Conservation (phyloP, 2,329 filamentous ascomycete genomes). For the Chaetomiaceae sp. region DNA sequence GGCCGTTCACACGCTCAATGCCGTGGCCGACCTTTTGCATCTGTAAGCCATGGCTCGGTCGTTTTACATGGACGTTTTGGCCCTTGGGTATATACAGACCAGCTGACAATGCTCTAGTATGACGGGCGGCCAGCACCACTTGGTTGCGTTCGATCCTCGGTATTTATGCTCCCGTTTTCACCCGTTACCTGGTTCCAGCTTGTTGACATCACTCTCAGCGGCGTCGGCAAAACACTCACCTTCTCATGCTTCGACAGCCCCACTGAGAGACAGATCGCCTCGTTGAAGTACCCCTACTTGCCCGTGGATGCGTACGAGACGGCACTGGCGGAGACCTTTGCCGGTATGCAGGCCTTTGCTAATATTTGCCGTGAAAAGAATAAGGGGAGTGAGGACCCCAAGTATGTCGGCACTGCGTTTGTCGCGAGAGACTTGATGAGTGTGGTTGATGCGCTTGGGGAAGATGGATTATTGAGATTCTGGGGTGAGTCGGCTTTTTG, state of each 20-base stretch:
- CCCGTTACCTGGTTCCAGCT: not conserved
- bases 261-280: not conserved
- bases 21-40: not conserved
- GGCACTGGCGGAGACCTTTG: conserved; percentile 4
- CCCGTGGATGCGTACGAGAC: not conserved
- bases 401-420: conserved; percentile 25
- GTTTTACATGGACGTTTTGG: too few species aligned
- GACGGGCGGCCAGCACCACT: conserved; percentile 11
- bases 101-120: not conserved
- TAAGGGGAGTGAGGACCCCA: not conserved
- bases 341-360: not conserved
- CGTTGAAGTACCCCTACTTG: not conserved
- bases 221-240: conserved; percentile 3
- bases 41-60: not conserved
- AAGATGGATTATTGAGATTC: conserved; percentile 37
- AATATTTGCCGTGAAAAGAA: not conserved
- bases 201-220: not conserved
- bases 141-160: conserved; percentile 12
- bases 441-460: conserved; percentile 41
- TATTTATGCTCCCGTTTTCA: not conserved
- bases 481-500: conserved; percentile 30
- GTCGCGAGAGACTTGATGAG: conserved; percentile 41
- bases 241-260: conserved; percentile 7
- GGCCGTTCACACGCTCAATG: not conserved
- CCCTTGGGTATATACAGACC: too few species aligned